Evolutionary conservation across 2,329 filamentous ascomycete species (phyloP).

Genomic region (Aspergillus candidus): DNA sequence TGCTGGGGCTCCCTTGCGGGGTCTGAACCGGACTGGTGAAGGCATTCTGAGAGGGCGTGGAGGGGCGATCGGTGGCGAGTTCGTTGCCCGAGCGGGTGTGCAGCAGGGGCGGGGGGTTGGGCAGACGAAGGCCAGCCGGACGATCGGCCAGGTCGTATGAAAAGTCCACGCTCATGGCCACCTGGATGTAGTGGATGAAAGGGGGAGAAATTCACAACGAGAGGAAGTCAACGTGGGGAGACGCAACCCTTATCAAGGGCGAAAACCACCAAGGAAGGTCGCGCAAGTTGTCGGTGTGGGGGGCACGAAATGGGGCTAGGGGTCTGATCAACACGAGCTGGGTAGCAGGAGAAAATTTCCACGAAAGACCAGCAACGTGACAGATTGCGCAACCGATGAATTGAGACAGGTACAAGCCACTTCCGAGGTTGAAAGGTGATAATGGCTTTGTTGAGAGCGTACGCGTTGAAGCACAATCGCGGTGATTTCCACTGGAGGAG

Average conservation of each 20-base stretch:
- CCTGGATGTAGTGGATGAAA: constrained; percentile 4
- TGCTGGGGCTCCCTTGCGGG: constrained; percentile 48
- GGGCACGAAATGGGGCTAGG: background rate
- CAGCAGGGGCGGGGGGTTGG: constrained; percentile 43
- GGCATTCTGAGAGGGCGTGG: constrained; percentile 38
- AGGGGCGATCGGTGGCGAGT: constrained; percentile 38
- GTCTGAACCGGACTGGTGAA: constrained; percentile 46
- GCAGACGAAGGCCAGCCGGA: constrained; percentile 30
- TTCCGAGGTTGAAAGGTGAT: too few relatives aligned
- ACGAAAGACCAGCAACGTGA: too few relatives aligned
- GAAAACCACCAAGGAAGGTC: constrained; percentile 3
- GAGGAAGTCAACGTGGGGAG: constrained; percentile 1
- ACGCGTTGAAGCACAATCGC: too few relatives aligned
- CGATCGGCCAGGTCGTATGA: constrained; percentile 27
- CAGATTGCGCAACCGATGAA: too few relatives aligned
- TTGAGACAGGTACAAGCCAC: too few relatives aligned
- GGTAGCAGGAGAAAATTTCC: too few relatives aligned
- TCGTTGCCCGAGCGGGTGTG: constrained; percentile 46
- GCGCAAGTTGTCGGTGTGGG: background rate
- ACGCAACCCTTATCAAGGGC: constrained; percentile 7
- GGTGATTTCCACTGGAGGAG: too few relatives aligned
- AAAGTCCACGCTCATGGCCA: constrained; percentile 32
- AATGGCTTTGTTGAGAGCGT: too few relatives aligned
- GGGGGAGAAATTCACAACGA: background rate
- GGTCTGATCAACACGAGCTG: too few relatives aligned